Percentiles rank a stretch among this genome's conserved stretches.
phyloP scores from a whole-genome alignment of 441 rosid genomes.

The Gossypium laxum region DNA sequence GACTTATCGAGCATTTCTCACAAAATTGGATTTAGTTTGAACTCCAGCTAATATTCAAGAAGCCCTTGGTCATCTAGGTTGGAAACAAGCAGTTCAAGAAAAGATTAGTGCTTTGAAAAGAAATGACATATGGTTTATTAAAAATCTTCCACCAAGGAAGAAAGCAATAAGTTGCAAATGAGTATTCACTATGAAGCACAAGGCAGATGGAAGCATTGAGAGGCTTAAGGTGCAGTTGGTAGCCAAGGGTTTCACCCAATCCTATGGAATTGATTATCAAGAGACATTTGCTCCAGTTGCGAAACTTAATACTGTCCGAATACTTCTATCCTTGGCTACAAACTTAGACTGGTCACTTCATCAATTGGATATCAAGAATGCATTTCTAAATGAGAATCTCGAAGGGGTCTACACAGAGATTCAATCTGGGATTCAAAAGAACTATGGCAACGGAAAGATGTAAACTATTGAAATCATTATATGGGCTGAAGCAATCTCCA shows the following conservation, averaged over 20 bases:
- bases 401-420: too few relatives aligned
- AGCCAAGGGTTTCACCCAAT: not conserved
- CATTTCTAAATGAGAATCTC: not conserved
- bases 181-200: not conserved
- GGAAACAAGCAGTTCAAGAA: not conserved
- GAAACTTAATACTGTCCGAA: too few relatives aligned
- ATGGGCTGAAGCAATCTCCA: not conserved
- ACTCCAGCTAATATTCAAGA: not conserved
- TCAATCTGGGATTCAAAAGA: not conserved
- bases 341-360: too few relatives aligned
- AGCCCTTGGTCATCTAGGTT: not conserved
- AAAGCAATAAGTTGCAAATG: not conserved
- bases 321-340: too few relatives aligned
- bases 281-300: not conserved
- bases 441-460: not conserved
- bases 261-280: not conserved
- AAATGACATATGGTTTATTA: not conserved
- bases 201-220: not conserved
- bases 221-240: not conserved
- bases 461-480: not conserved
- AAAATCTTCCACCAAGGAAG: not conserved
- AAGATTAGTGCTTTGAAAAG: not conserved
- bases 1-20: not conserved
- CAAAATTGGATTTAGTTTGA: not conserved
- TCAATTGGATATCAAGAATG: not conserved